phyloP scores from a whole-genome alignment of 306 rosid genomes.

The Acacia acuminata region DNA sequence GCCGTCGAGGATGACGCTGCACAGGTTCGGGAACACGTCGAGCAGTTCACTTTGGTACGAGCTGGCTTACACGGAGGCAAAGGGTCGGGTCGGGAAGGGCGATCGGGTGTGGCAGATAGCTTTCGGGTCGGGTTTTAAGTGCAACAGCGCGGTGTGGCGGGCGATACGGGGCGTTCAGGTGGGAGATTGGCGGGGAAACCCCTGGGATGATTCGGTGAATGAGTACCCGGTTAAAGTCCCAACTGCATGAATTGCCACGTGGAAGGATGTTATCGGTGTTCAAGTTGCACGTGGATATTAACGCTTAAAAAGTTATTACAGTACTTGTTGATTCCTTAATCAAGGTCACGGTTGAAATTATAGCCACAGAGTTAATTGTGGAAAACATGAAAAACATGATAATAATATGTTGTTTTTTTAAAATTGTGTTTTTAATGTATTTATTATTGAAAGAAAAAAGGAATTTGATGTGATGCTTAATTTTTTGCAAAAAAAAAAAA shows the following conservation, averaged over 20 bases:
- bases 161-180: constrained; percentile 46
- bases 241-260: not conserved
- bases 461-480: not conserved
- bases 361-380: not conserved
- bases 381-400: not conserved
- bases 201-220: constrained; percentile 69
- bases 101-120: constrained; percentile 95
- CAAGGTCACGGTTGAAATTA: not conserved
- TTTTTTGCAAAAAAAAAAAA: too few species aligned
- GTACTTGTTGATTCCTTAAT: not conserved
- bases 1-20: constrained; percentile 88
- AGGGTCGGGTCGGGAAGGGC: constrained; percentile 62
- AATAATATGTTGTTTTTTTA: not conserved
- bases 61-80: constrained; percentile 79
- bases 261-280: not conserved
- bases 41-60: constrained; percentile 95
- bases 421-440: not conserved
- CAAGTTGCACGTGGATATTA: not conserved
- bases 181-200: constrained; percentile 57
- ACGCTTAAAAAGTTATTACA: not conserved
- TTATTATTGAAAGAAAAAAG: not conserved
- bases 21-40: constrained; percentile 91
- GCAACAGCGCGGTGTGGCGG: constrained; percentile 91
- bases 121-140: constrained; percentile 93
- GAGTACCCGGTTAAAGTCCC: constrained; percentile 57